A percentile compares a stretch with the other conserved stretches of the same genome.
Evolutionary conservation across 176 grass and related monocot genomes (phyloP).

Genomic region (Oryza australiensis): DNA sequence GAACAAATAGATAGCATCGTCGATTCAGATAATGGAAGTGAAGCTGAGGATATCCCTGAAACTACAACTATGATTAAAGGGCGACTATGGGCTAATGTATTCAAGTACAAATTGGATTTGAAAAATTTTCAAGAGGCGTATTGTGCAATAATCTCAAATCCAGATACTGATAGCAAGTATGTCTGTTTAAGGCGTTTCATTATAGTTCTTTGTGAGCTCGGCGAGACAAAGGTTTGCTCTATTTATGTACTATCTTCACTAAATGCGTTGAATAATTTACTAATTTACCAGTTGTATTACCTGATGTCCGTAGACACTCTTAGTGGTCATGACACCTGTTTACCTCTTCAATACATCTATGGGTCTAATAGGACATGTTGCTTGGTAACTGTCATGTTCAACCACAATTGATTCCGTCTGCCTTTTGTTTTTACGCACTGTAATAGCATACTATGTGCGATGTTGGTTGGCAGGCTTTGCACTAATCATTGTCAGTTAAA

Average conservation of each 20-base stretch:
- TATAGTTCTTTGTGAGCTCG: conserved; percentile 89
- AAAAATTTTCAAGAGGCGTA: conserved; percentile 89
- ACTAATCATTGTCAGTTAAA: neutral
- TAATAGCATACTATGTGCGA: neutral
- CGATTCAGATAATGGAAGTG: conserved; percentile 44
- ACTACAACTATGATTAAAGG: conserved; percentile 61
- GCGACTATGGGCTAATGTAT: conserved; percentile 85
- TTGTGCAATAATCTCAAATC: conserved; percentile 84
- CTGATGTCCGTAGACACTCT: neutral
- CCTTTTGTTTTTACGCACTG: neutral
- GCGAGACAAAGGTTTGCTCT: conserved; percentile 80
- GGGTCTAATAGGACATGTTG: conserved; percentile 12
- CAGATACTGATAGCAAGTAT: conserved; percentile 90
- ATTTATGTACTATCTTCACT: conserved; percentile 28
- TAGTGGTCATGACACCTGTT: conserved; percentile 23
- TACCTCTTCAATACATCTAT: conserved; percentile 19
- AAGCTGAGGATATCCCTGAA: conserved; percentile 56
- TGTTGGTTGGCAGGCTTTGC: neutral
- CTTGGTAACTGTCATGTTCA: conserved; percentile 16
- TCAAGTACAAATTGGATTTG: conserved; percentile 81
- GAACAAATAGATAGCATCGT: conserved; percentile 69
- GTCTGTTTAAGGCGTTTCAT: conserved; percentile 90
- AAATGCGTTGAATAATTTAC: conserved; percentile 6
- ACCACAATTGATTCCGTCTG: neutral
- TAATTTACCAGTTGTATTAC: conserved; percentile 13